phyloP scores from a whole-genome alignment of 1,139 yeast species.

The Suhomyces taliae region DNA sequence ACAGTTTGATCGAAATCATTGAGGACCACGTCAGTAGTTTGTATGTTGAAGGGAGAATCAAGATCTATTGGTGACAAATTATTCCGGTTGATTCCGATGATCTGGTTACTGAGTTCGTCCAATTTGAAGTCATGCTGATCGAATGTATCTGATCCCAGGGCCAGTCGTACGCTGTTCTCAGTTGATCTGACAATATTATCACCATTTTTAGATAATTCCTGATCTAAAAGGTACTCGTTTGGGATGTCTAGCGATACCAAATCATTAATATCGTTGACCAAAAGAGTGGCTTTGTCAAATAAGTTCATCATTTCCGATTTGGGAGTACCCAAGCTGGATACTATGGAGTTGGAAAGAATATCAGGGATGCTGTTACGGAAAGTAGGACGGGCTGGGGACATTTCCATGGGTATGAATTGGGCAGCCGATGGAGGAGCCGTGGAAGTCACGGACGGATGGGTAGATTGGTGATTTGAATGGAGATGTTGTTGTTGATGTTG shows the following conservation, averaged over 20 bases:
- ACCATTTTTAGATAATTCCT: background rate
- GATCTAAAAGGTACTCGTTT: conserved; percentile 1
- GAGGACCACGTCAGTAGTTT: conserved; percentile 3
- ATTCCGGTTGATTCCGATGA: conserved; percentile 2
- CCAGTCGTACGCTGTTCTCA: conserved; percentile 7
- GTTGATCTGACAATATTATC: background rate
- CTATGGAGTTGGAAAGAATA: conserved; percentile 23
- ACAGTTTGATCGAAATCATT: conserved; percentile 8
- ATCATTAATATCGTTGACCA: conserved; percentile 52
- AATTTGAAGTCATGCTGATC: conserved; percentile 10
- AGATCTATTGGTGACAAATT: conserved; percentile 4
- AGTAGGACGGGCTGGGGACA: conserved; percentile 6
- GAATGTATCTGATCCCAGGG: conserved; percentile 6
- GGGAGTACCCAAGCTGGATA: conserved; percentile 7
- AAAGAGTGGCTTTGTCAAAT: conserved; percentile 50
- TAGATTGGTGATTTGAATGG: too few relatives aligned
- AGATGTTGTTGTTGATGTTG: too few relatives aligned
- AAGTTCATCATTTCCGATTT: conserved; percentile 24
- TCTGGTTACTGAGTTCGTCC: conserved; percentile 10
- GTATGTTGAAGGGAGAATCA: conserved; percentile 2
- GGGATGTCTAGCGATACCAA: conserved; percentile 22
- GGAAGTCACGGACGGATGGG: background rate
- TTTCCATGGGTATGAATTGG: background rate
- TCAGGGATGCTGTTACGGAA: conserved; percentile 32
- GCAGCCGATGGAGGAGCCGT: background rate